Evolutionary conservation across 108 stramenopile genomes (phyloP).

Genomic region (Nitzschia sp.): DNA sequence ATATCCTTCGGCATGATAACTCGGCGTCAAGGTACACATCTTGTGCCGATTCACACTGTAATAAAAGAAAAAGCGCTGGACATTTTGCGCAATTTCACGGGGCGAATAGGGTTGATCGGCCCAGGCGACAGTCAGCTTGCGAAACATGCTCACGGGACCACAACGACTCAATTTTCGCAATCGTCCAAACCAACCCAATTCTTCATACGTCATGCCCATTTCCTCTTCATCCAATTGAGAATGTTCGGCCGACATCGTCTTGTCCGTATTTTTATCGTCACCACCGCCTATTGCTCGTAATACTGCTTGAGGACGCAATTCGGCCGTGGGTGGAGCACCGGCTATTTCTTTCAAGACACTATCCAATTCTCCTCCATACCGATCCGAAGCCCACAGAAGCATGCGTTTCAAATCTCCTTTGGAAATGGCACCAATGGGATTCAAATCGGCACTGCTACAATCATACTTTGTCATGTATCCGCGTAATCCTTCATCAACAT

Average conservation of each 20-base stretch:
- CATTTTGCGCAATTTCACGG: constrained; percentile 83
- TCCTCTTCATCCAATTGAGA: constrained; percentile 96
- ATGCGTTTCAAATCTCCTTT: constrained; percentile 91
- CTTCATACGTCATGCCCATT: constrained; percentile 99
- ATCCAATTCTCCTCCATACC: constrained; percentile 55
- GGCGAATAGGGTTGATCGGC: constrained; percentile 63
- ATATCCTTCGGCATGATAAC: constrained; percentile 97
- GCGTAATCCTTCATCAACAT: constrained; percentile 98
- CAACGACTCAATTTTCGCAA: constrained; percentile 91
- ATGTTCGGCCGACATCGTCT: constrained; percentile 52
- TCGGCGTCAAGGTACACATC: constrained; percentile 97
- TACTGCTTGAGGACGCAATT: constrained; percentile 91
- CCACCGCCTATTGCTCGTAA: constrained; percentile 21
- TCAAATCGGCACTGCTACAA: constrained; percentile 97
- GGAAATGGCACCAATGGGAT: constrained; percentile 97
- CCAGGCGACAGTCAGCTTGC: constrained; percentile 84
- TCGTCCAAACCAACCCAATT: constrained; percentile 92
- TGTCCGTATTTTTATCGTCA: neutral
- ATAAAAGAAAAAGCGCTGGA: constrained; percentile 93
- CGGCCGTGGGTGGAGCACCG: constrained; percentile 95
- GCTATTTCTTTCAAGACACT: constrained; percentile 85
- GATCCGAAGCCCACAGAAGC: constrained; percentile 72
- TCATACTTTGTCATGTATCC: constrained; percentile 99
- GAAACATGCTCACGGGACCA: constrained; percentile 95
- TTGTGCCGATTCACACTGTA: constrained; percentile 98